Percentiles rank a stretch among this genome's conserved stretches.
phyloP scores from a whole-genome alignment of 805 yeast species.

The Lachancea waltii region DNA sequence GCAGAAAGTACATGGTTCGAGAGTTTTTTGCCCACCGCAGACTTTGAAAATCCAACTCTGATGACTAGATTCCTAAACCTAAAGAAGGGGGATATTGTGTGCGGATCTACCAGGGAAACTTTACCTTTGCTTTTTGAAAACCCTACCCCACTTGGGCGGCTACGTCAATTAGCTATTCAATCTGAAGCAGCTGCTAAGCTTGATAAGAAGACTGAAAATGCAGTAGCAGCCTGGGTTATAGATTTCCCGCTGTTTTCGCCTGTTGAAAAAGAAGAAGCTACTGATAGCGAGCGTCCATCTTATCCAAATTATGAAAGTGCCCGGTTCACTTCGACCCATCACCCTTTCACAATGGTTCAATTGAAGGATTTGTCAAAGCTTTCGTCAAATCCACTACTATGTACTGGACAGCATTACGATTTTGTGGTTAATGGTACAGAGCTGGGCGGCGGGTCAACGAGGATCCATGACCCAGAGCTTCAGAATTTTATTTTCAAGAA shows the following conservation, averaged over 20 bases:
- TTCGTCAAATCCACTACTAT: conserved; percentile 47
- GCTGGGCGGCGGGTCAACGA: conserved; percentile 94
- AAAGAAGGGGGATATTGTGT: conserved; percentile 65
- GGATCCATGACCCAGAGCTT: conserved; percentile 79
- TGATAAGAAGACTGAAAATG: conserved; percentile 16
- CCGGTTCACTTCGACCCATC: conserved; percentile 71
- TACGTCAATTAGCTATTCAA: conserved; percentile 67
- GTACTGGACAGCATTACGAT: conserved; percentile 89
- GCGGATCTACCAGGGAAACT: conserved; percentile 60
- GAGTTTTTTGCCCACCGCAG: conserved; percentile 28
- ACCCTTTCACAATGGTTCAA: conserved; percentile 93
- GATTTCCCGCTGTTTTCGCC: conserved; percentile 92
- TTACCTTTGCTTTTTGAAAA: conserved; percentile 69
- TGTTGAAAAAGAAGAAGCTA: conserved; percentile 34
- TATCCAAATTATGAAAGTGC: conserved; percentile 57
- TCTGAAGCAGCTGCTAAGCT: conserved; percentile 37
- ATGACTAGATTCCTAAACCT: conserved; percentile 37
- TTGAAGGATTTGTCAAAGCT: conserved; percentile 58
- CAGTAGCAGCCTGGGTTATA: conserved; percentile 76
- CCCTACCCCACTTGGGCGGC: conserved; percentile 89
- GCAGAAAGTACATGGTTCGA: conserved; percentile 42
- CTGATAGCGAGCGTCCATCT: conserved; percentile 14
- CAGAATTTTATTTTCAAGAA: conserved; percentile 68
- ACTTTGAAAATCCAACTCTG: conserved; percentile 29
- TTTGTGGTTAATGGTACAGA: conserved; percentile 91